phyloP scores from a whole-genome alignment of 1,284 basidiomycete species.

The Tilletia walkeri region DNA sequence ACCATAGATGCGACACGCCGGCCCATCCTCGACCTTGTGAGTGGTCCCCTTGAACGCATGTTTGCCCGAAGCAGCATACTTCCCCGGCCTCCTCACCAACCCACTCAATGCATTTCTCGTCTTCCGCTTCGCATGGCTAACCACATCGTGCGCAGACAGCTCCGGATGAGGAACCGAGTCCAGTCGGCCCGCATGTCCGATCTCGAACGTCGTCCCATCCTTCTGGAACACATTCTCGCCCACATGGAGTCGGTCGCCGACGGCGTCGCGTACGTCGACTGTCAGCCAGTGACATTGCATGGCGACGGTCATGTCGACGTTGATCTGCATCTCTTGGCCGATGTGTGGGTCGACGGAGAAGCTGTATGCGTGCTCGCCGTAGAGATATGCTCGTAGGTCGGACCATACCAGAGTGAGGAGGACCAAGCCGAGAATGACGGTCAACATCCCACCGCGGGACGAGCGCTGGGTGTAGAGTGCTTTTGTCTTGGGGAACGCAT shows the following conservation, averaged over 20 bases:
- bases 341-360: conserved; percentile 44
- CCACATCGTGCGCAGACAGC: background rate
- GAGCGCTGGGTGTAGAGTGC: conserved; percentile 82
- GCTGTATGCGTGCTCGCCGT: conserved; percentile 69
- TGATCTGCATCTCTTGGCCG: conserved; percentile 48
- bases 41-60: conserved; percentile 51
- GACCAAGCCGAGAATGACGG: conserved; percentile 71
- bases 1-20: conserved; percentile 81
- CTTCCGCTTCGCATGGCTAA: background rate
- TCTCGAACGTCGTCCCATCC: conserved; percentile 73
- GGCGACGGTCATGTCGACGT: conserved; percentile 51
- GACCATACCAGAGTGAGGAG: conserved; percentile 76
- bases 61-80: conserved; percentile 15
- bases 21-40: conserved; percentile 52
- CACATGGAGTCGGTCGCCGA: conserved; percentile 85
- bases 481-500: conserved; percentile 61
- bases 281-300: conserved; percentile 61
- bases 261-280: conserved; percentile 84
- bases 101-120: conserved; percentile 20
- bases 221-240: conserved; percentile 73
- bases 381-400: conserved; percentile 84
- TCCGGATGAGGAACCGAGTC: conserved; percentile 62
- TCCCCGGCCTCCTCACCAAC: conserved; percentile 3
- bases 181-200: conserved; percentile 74
- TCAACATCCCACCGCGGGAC: conserved; percentile 81